These are phyloP conservation scores for Lasiodiplodia theobromae DNA, from an alignment of 2,329 filamentous ascomycete species.

Conservation along the genomic window DNA sequence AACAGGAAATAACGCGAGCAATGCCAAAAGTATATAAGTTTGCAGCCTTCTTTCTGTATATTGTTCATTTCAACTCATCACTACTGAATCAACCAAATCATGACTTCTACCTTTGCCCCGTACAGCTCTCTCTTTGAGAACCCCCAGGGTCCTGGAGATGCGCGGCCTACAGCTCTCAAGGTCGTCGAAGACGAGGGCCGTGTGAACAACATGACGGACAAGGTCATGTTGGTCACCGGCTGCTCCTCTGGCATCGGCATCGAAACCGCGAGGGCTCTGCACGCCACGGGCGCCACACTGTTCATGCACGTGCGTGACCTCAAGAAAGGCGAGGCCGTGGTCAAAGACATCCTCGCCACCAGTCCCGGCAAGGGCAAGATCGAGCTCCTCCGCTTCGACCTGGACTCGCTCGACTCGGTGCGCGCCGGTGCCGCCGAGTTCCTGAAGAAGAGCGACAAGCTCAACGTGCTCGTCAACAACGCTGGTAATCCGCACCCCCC, in stretches of 20 bases:
- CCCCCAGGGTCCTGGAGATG: neutral
- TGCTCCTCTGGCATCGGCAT: slow-evolving; percentile 40
- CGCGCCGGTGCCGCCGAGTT: slow-evolving; percentile 35
- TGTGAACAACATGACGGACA: slow-evolving; percentile 41
- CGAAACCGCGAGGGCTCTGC: slow-evolving; percentile 48
- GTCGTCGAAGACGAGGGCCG: slow-evolving; percentile 50
- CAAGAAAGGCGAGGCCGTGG: slow-evolving; percentile 42
- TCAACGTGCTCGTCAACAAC: slow-evolving; percentile 52
- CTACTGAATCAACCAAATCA: neutral
- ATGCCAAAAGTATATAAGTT: neutral
- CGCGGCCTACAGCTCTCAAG: slow-evolving; percentile 44
- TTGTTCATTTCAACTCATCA: neutral
- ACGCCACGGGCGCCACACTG: slow-evolving; percentile 54
- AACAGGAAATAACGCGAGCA: too few relatives aligned
- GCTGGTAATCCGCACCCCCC: too few relatives aligned
- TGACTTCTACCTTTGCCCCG: neutral
- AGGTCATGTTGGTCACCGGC: slow-evolving; percentile 41
- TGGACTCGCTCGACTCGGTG: slow-evolving; percentile 36
- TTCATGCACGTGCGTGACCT: slow-evolving; percentile 54
- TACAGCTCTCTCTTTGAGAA: neutral
- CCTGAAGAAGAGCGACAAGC: slow-evolving; percentile 32
- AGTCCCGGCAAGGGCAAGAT: slow-evolving; percentile 36
- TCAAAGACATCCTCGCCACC: slow-evolving; percentile 30
- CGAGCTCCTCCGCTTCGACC: slow-evolving; percentile 42
- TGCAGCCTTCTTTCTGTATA: neutral